Evolutionary conservation across 805 yeast species (phyloP).

Genomic region (Myxozyma vanderwaltii): DNA sequence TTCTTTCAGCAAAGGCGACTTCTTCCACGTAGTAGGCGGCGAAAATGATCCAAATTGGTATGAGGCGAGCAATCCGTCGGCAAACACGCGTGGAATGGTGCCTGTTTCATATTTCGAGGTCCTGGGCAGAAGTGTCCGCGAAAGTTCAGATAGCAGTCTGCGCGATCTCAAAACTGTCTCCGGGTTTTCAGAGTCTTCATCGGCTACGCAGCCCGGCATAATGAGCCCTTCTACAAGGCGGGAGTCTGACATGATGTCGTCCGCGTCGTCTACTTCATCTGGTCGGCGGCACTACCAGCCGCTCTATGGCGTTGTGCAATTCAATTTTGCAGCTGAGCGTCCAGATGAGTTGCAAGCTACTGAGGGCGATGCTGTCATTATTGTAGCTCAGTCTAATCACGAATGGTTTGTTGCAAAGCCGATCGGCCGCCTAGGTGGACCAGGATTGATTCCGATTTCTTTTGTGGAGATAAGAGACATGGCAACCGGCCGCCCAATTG

Average conservation of each 20-base stretch:
- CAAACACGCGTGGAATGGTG: conserved; percentile 78
- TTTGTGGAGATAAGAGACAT: conserved; percentile 86
- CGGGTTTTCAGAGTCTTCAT: conserved; percentile 21
- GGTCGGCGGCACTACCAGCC: conserved; percentile 41
- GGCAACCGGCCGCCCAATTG: conserved; percentile 60
- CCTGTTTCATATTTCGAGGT: conserved; percentile 83
- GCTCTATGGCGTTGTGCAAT: conserved; percentile 81
- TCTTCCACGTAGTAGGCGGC: conserved; percentile 74
- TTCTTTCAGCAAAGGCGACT: conserved; percentile 78
- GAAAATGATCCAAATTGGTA: conserved; percentile 66
- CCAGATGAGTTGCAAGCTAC: conserved; percentile 81
- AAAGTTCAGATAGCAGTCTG: conserved; percentile 21
- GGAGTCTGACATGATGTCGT: conserved; percentile 20
- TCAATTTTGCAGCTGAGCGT: conserved; percentile 79
- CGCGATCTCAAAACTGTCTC: conserved; percentile 17
- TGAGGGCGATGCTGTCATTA: conserved; percentile 85
- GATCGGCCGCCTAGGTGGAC: conserved; percentile 87
- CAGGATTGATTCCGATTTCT: conserved; percentile 91
- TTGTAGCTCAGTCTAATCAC: conserved; percentile 93
- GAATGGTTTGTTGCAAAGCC: conserved; percentile 99
- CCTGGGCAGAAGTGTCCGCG: conserved; percentile 44
- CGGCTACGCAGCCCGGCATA: conserved; percentile 6
- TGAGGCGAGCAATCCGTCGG: conserved; percentile 84
- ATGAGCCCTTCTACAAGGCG: conserved; percentile 12
- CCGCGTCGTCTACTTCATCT: conserved; percentile 26